Base-by-base conservation (phyloP, 2,329 filamentous ascomycete genomes). In the Penicillium thymicola region DNA sequence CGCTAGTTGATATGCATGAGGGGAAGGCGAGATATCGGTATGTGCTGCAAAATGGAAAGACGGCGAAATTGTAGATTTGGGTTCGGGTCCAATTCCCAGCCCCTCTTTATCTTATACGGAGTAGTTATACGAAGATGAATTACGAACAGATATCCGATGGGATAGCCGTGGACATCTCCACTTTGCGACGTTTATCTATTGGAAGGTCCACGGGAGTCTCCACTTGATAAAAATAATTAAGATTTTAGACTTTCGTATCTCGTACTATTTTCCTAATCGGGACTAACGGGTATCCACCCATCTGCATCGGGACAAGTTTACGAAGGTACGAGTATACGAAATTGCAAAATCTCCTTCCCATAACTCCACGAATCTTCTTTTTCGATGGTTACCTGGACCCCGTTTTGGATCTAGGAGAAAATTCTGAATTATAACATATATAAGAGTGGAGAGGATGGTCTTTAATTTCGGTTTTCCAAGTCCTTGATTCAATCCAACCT, bases 1-100 rank as follows among this genome's bases (percentile, higher is more conserved):
- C 75, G 0, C 63, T 79, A 55, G 68, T 63, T 36, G 77, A 79
- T 67, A 76, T 79, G 75, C 70, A 77, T 64, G 71, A 64, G 36
- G 75, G 75, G 2, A 78, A 76, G 64, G 76, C 78, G 55, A 70
- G 78, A 53, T 80, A 78, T 70, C 64, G 78, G 28, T 79, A 75
- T 69, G 77, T 79, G 25, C 58, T 80, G 60, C 69, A 75, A 13
- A 79, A 79, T 67, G 67, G 72, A 43, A 55, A 58, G 2, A 59
- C 67, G 55, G 65, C 70, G 30, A 75, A 67, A 49, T 42, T 75
- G 55, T 75, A 51, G 21, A 11, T 11, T 21, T 10, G 2, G 21
- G 18, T 25, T 11, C 2, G 2, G 21, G n/a, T 7, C 3, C 4
- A 16, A 25, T 25, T 25, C 1, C 14, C 14, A 25, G 13, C 40